Base-by-base conservation (phyloP, 495 filamentous ascomycete genomes). In the Penicillium cosmopolitanum region DNA sequence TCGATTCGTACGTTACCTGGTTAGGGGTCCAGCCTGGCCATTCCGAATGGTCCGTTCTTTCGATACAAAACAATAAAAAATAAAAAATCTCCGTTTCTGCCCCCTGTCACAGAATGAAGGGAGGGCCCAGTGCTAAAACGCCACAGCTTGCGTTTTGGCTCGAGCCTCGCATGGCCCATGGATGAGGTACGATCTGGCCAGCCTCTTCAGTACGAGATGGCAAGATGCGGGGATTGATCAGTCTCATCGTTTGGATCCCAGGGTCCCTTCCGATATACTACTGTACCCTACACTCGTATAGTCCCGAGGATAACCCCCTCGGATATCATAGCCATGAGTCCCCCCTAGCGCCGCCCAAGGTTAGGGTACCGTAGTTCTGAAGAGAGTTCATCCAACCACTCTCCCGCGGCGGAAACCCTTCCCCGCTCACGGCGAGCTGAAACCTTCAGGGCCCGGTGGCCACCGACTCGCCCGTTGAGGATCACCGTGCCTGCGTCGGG, bases 31-130 rank as follows among this genome's bases (percentile, higher is more conserved):
- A 42, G 31, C 16, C 46, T 28, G 54, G 38, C 16, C 12, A 60
- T 66, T 62, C 64, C 64, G 64, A 67, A 64, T 62, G 57, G 57
- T 68, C 64, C 64, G 64, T 38, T 31, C 28, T 50, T 53, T 38
- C 47, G 56, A 63, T 53, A 55, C 53, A 8, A 44, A 16, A 18
- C 42, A 44, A 18, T 5, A 43, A 15, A 44, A 44, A 43, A 15
- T 21, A 44, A 19, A 19, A 44, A n/a, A 19, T 44, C 50, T 51
- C 42, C 57, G 53, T 52, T 23, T 50, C 28, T 31, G 28, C 34
- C 42, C 53, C 50, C 28, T 60, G 28, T 57, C 38, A 47, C 48
- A 51, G 42, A 44, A 18, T 16, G 42, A 19, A 16, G n/a, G n/a
- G n/a, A 44, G 42, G 42, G 8, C 16, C 42, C 7, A 44, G 31